Base-by-base conservation (phyloP, 352 stramenopile species). In the Bremia lactucae region DNA sequence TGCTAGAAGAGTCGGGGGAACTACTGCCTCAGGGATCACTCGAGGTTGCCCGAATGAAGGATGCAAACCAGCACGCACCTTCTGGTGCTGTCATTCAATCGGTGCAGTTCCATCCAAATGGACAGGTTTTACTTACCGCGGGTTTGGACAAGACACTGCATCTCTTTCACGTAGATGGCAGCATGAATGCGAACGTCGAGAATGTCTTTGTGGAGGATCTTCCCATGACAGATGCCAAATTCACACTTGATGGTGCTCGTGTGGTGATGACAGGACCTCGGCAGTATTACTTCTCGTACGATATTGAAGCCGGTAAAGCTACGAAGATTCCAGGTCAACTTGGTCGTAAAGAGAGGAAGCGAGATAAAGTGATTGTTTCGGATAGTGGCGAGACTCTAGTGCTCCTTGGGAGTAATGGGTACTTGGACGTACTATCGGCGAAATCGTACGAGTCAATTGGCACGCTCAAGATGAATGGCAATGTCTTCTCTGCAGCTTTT, bases 221-320 rank as follows among this genome's bases (percentile, higher is more conserved):
- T 35, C 88, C 91, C 2, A 94, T 97, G 8, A 47, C 62, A 7
- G 71, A 79, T 41, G 86, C 87, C 13, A 76, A 82, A 62, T 97
- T 95, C 53, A 82, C 83, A 13, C 36, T 72, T 8, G 56, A 63
- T 10, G 83, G 87, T 25, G 75, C 67, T 19, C 70, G 91, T 49
- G 83, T 96, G 10, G 68, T 98, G 14, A 54, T 98, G 4, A 85
- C 77, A 3, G 95, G 96, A 15, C 79, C 94, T 19, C 87, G 95
- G 26, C 74, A 88, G 28, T 97, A 96, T 62, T 98, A 97, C 55
- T 98, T 98, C 62, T 87, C 80, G 42, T 98, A 98, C 63, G 93
- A 98, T 69, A 71, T 97, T 15, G 78, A 90, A 22, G 81, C 86
- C 8, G 96, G 93, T 18, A 87, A 90, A 26, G 74, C 94, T 23